Evolutionary conservation across 176 grass and related monocot genomes (phyloP).

Genomic region (Bothriochloa decipiens): DNA sequence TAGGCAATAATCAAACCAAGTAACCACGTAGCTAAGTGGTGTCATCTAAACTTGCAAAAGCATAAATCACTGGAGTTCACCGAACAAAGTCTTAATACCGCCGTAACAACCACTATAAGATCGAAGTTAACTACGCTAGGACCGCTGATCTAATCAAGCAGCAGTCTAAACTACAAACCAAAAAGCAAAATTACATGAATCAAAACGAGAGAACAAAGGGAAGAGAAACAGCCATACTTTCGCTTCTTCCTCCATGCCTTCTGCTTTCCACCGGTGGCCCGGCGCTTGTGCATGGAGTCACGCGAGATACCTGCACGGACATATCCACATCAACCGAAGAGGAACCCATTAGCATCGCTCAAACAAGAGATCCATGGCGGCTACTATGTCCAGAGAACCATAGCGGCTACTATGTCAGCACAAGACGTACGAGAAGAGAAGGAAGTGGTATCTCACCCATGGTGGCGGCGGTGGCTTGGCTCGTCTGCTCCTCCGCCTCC

Average conservation of each 20-base stretch:
- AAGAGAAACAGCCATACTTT: constrained; percentile 41
- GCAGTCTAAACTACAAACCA: background rate
- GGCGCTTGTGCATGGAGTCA: constrained; percentile 94
- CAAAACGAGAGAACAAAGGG: background rate
- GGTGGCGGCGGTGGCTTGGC: constrained; percentile 6
- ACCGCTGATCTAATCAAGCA: background rate
- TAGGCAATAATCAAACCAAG: background rate
- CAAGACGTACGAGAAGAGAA: background rate
- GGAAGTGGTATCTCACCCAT: constrained; percentile 36
- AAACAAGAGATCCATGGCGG: background rate
- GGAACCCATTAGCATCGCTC: background rate
- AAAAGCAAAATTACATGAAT: background rate
- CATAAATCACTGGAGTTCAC: background rate
- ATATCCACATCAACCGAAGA: background rate
- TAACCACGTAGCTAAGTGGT: background rate
- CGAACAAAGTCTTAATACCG: background rate
- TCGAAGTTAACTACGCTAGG: background rate
- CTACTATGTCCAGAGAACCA: background rate
- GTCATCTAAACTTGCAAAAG: background rate
- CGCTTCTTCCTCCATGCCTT: constrained; percentile 93
- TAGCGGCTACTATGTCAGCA: background rate
- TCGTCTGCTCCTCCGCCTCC: background rate
- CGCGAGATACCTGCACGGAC: constrained; percentile 68
- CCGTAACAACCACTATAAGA: background rate
- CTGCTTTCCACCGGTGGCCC: constrained; percentile 80